Evolutionary conservation across 2,329 filamentous ascomycete genomes (phyloP).

Genomic region (Colletotrichum tanaceti): DNA sequence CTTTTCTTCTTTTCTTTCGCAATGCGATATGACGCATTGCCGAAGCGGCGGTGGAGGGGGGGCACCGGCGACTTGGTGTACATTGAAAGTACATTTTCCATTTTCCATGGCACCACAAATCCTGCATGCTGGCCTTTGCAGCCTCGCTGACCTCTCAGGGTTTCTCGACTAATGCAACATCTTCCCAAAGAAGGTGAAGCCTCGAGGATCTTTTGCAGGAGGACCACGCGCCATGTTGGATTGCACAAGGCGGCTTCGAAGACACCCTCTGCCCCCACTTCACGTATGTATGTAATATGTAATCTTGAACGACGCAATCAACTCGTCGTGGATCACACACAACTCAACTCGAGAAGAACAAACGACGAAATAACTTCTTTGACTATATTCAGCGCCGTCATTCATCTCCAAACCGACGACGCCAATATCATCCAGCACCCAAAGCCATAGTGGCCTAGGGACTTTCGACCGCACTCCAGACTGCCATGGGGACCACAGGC

Average conservation of each 20-base stretch:
- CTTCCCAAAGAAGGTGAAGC: slow-evolving; percentile 26
- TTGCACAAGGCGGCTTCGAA: slow-evolving; percentile 9
- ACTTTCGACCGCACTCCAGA: too few species aligned
- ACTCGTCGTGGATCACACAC: slow-evolving; percentile 10
- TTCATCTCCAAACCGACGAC: not conserved
- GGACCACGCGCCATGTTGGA: slow-evolving; percentile 15
- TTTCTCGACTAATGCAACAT: slow-evolving; percentile 34
- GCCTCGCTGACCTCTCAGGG: slow-evolving; percentile 31
- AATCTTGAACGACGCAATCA: slow-evolving; percentile 21
- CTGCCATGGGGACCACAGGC: too few species aligned
- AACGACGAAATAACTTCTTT: not conserved
- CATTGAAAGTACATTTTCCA: slow-evolving; percentile 24
- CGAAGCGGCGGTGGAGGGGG: slow-evolving; percentile 21
- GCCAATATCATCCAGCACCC: not conserved
- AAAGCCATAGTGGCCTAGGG: too few species aligned
- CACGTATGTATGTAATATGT: too few species aligned
- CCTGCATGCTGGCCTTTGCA: slow-evolving; percentile 30
- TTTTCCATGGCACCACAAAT: slow-evolving; percentile 23
- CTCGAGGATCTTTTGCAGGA: slow-evolving; percentile 25
- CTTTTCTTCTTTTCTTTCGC: too few species aligned
- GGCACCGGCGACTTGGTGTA: slow-evolving; percentile 21
- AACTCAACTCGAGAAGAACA: not conserved
- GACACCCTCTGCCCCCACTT: not conserved
- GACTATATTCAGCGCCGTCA: not conserved
- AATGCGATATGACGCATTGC: not conserved